These are phyloP conservation scores for Rubus parviflorus DNA, from an alignment of 306 rosid genomes.

Conservation along the genomic window DNA sequence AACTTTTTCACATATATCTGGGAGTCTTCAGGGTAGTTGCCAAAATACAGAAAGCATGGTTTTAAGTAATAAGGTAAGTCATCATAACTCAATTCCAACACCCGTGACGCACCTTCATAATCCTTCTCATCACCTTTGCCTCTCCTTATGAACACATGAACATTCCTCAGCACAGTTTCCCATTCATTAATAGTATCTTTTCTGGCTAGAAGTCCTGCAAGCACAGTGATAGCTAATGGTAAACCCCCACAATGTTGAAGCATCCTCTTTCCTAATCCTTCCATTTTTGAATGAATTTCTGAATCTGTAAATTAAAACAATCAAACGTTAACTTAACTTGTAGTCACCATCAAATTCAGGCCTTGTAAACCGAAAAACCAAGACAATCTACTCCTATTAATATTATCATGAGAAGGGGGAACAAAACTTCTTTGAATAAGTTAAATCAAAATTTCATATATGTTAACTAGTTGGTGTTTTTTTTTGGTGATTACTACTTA, in stretches of 20 bases:
- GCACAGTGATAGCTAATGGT: conserved; percentile 1
- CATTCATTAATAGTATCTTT: not conserved
- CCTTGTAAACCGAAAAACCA: no score
- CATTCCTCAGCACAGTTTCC: conserved; percentile 28
- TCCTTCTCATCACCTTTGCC: conserved; percentile 31
- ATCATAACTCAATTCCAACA: conserved; percentile 45
- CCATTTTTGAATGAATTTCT: not conserved
- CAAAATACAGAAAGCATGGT: conserved; percentile 49
- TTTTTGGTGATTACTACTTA: no score
- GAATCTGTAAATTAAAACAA: no score
- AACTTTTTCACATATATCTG: conserved; percentile 36
- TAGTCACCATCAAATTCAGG: no score
- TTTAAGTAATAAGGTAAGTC: conserved; percentile 47
- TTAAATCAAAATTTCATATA: no score
- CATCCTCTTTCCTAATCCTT: conserved; percentile 4
- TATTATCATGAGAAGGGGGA: no score
- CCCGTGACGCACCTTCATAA: conserved; percentile 19
- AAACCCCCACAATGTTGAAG: not conserved
- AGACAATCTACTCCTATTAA: no score
- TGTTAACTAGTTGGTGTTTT: no score
- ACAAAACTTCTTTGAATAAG: no score
- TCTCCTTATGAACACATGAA: conserved; percentile 26
- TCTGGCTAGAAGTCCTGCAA: not conserved
- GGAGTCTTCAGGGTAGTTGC: conserved; percentile 50
- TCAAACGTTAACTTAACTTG: no score